Evolutionary conservation across 345 rosid species (phyloP).

Genomic region (Dovyalis caffra): DNA sequence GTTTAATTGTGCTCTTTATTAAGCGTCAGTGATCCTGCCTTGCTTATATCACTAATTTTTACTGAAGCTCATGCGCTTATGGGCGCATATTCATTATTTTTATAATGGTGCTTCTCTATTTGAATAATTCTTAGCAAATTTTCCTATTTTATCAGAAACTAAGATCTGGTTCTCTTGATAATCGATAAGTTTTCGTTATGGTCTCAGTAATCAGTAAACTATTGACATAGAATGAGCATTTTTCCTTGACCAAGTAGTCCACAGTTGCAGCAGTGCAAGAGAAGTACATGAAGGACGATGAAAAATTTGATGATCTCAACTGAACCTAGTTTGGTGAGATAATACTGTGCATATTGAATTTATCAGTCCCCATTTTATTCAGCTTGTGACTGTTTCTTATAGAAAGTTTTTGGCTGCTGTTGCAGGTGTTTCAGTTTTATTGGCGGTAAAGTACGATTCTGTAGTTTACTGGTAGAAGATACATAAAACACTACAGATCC

Average conservation of each 20-base stretch:
- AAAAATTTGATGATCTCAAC: constrained; percentile 10
- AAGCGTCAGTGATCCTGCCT: background rate
- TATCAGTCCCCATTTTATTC: background rate
- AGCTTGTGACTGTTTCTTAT: background rate
- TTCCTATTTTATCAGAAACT: background rate
- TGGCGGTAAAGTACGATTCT: background rate
- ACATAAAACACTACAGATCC: background rate
- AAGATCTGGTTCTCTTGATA: background rate
- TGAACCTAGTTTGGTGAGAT: background rate
- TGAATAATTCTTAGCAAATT: background rate
- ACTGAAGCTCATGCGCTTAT: background rate
- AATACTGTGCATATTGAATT: background rate
- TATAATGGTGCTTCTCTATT: background rate
- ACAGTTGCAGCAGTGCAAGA: constrained; percentile 74
- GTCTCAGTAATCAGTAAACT: background rate
- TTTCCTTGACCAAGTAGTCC: constrained; percentile 46
- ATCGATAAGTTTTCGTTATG: background rate
- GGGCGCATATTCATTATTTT: background rate
- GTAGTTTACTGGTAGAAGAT: background rate
- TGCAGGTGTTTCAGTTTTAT: background rate
- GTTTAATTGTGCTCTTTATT: background rate
- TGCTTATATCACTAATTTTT: background rate
- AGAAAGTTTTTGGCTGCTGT: background rate
- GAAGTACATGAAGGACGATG: constrained; percentile 59
- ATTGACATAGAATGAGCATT: background rate